A percentile compares a stretch with the other conserved stretches of the same genome.
phyloP scores from a whole-genome alignment of 2,329 filamentous ascomycete species.

The Colletotrichum spinosum region DNA sequence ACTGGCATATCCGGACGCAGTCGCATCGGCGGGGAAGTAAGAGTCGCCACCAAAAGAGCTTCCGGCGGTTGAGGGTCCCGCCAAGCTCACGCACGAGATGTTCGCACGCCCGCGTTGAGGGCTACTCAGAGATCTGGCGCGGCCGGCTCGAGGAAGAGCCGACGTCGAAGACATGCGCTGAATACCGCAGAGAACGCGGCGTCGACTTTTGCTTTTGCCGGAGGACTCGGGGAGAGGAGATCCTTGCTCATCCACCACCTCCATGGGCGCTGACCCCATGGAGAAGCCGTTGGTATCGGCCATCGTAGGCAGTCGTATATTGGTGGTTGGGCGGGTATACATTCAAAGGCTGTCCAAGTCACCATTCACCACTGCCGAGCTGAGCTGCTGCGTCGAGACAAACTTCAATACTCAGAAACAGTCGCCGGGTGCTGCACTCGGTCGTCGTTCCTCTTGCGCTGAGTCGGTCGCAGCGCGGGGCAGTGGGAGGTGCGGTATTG shows the following conservation, averaged over 20 bases:
- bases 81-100: conserved; percentile 67
- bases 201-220: conserved; percentile 74
- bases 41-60: conserved; percentile 45
- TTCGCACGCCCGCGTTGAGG: conserved; percentile 69
- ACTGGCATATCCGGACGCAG: conserved; percentile 44
- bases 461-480: conserved; percentile 15
- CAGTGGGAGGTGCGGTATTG: conserved; percentile 8
- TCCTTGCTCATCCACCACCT: conserved; percentile 42
- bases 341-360: background rate
- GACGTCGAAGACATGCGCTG: conserved; percentile 87
- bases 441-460: conserved; percentile 4
- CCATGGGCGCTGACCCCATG: conserved; percentile 30
- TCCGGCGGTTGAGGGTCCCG: conserved; percentile 49
- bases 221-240: conserved; percentile 45
- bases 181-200: conserved; percentile 77
- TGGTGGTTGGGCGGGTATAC: conserved; percentile 11
- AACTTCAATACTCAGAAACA: background rate
- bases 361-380: background rate
- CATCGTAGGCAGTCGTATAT: conserved; percentile 18
- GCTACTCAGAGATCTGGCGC: conserved; percentile 75
- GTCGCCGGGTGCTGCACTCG: conserved; percentile 7
- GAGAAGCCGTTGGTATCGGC: conserved; percentile 23
- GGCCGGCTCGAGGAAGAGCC: conserved; percentile 73
- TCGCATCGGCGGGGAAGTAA: conserved; percentile 42
- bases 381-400: background rate